Evolutionary conservation across 441 rosid species (phyloP).

Genomic region (Bocquillonia castaneifolia): DNA sequence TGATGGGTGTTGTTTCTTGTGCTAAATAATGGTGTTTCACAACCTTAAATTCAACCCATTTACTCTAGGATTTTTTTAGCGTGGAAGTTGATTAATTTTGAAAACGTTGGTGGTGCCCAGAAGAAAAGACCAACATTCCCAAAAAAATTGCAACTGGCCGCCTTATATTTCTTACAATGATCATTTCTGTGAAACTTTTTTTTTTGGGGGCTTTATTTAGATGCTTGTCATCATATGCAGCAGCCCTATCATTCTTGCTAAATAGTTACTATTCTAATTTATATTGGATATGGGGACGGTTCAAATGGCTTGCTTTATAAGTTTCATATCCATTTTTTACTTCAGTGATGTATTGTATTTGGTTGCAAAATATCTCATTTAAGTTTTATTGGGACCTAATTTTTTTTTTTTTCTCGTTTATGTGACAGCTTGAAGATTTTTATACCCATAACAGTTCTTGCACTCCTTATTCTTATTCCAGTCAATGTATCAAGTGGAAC

Average conservation of each 20-base stretch:
- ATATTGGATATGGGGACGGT: background rate
- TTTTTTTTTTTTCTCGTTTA: constrained; percentile 3
- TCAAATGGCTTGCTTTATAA: background rate
- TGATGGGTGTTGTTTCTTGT: too few relatives aligned
- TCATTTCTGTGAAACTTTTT: background rate
- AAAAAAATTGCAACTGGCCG: too few relatives aligned
- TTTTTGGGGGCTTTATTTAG: background rate
- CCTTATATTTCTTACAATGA: too few relatives aligned
- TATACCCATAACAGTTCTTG: constrained; percentile 65
- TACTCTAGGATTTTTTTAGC: too few relatives aligned
- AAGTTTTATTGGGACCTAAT: background rate
- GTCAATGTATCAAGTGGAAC: constrained; percentile 93
- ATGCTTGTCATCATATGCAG: background rate
- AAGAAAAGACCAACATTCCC: too few relatives aligned
- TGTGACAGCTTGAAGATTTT: constrained; percentile 81
- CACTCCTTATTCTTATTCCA: constrained; percentile 77
- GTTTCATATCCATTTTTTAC: background rate
- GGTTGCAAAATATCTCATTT: constrained; percentile 1
- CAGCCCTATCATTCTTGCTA: background rate
- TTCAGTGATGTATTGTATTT: background rate
- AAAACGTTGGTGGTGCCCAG: too few relatives aligned
- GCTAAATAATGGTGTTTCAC: background rate
- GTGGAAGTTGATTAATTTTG: too few relatives aligned
- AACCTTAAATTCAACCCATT: background rate
- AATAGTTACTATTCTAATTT: background rate